Conservation (phyloP, 495 filamentous ascomycete species). For the Lichenothelia convexa region DNA sequence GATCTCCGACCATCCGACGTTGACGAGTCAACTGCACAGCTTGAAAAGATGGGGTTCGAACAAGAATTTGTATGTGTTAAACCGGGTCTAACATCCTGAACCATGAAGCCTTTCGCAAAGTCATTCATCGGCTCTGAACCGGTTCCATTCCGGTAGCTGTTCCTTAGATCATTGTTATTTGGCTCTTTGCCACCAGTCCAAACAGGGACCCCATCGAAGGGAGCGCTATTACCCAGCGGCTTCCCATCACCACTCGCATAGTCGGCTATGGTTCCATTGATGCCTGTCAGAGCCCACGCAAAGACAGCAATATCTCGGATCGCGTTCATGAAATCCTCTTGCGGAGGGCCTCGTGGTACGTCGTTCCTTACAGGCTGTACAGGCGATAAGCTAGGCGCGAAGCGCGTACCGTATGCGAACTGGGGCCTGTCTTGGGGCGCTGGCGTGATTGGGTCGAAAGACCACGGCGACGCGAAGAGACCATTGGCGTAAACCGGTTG, state of each 20-base stretch:
- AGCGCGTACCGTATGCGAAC: conserved; percentile 3
- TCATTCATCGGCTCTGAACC: too few relatives aligned
- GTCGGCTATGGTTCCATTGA: conserved; percentile 55
- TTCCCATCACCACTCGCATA: conserved; percentile 39
- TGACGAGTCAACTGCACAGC: too few relatives aligned
- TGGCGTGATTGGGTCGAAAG: conserved; percentile 37
- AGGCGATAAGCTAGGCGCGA: conserved; percentile 5
- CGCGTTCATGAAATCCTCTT: conserved; percentile 51
- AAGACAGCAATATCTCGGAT: conserved; percentile 76
- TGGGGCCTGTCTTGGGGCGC: conserved; percentile 4
- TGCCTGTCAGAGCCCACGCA: conserved; percentile 63
- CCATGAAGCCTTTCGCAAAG: too few relatives aligned
- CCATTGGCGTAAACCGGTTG: conserved; percentile 39
- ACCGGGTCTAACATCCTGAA: too few relatives aligned
- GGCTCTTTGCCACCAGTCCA: too few relatives aligned
- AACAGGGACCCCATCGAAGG: conserved; percentile 35
- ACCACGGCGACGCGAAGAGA: conserved; percentile 65
- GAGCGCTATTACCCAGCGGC: conserved; percentile 39
- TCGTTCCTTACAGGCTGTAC: too few relatives aligned
- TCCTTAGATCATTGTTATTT: too few relatives aligned
- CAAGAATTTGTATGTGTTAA: too few relatives aligned
- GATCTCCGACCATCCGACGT: too few relatives aligned
- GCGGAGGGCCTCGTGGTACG: too few relatives aligned
- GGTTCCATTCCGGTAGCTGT: too few relatives aligned
- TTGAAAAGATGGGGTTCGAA: too few relatives aligned